Conservation (phyloP, 169 alveolate genomes). For the Plasmodium coatneyi region DNA sequence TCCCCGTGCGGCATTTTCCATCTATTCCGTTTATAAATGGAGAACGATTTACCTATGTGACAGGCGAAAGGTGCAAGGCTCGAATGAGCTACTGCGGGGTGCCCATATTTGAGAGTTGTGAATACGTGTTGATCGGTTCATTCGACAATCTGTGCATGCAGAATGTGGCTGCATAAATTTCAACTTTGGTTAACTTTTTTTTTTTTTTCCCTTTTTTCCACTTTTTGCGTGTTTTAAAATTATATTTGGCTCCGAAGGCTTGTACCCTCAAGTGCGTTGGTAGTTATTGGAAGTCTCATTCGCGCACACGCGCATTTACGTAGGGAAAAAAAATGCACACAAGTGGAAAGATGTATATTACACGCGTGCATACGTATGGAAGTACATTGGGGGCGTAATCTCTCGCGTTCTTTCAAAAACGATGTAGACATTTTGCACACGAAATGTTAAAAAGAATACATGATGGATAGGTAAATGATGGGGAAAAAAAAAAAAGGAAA, state of each 20-base stretch:
- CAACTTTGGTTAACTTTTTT: not conserved
- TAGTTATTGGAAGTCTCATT: not conserved
- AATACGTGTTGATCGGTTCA: not conserved
- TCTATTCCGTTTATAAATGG: not conserved
- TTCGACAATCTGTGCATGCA: not conserved
- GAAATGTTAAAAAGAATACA: not conserved
- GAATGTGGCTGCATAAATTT: not conserved
- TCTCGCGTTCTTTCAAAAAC: not conserved
- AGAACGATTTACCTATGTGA: not conserved
- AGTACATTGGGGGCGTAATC: not conserved
- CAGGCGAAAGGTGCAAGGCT: not conserved
- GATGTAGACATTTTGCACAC: not conserved
- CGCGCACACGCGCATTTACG: not conserved
- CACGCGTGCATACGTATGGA: not conserved
- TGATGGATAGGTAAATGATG: not conserved
- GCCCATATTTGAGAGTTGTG: not conserved
- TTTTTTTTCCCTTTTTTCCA: not conserved
- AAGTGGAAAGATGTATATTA: not conserved
- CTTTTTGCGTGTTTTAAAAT: not conserved
- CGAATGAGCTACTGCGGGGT: not conserved
- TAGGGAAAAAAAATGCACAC: not conserved
- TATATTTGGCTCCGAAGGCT: not conserved
- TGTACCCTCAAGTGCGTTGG: not conserved
- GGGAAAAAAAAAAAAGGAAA: not conserved
- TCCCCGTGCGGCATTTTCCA: not conserved